Evolutionary conservation across 495 filamentous ascomycete genomes (phyloP), one percentile per base, ranked within the genome.

Genomic region (Daldinia childiae): DNA sequence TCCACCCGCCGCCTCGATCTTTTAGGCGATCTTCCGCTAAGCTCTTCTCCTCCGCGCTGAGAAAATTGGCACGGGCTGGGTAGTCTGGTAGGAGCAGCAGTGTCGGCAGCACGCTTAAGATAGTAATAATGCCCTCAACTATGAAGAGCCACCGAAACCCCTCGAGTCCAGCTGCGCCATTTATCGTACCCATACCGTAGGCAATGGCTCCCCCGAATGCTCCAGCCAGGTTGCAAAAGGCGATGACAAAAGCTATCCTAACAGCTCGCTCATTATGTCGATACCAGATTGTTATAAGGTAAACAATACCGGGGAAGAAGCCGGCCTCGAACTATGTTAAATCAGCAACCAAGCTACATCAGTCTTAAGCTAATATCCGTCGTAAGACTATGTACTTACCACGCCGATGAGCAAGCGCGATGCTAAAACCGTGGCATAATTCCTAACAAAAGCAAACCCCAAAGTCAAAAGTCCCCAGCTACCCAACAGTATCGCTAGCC

Each of bases 11-110:
- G 86, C 72, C 90, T 77, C 74, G 93, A 90, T 24, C 79, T 77
- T 38, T 85, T 15, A 77, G 38, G 8, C 73, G 62, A 93, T 81
- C 4, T 90, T 81, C 12, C 83, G 83, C 45, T 88, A 91, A 85
- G 5, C 82, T 82, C 36, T 89, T 86, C 61, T 95, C 92, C 1
- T 78, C 77, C 1, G 83, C 81, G 15, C 83, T 86, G 24, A 95
- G 83, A 69, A 93, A 95, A 2, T 66, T 85, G 7, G 91, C 92
- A 24, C 88, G 81, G 55, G 91, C 87, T 0, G 92, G 93, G 72
- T 93, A 95, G 71, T 95, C 90, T 54, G 89, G 86, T 4, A 95
- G 87, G 71, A 90, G 91, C 11, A 64, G 7, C 21, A 75, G 38
- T 1, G 59, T 64, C 1, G 66, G 69, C 6, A 69, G 3, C 21